Conservation (phyloP, 2,329 filamentous ascomycete species). For the Diplocarpon rosae region DNA sequence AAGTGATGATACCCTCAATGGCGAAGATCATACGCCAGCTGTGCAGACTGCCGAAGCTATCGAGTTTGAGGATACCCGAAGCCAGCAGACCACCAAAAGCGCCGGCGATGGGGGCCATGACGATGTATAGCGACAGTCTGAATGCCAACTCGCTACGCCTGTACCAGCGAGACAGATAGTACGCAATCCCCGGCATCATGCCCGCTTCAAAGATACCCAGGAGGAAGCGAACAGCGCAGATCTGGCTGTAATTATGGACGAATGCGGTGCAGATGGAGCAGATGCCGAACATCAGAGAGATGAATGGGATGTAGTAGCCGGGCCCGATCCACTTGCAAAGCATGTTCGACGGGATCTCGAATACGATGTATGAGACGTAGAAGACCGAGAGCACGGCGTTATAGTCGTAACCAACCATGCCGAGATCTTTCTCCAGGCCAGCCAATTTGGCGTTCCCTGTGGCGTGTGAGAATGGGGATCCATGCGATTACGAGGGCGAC, state of each 20-base stretch:
- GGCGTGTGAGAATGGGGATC: neutral
- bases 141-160: conserved; percentile 57
- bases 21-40: conserved; percentile 62
- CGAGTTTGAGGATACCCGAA: conserved; percentile 50
- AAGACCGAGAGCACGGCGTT: conserved; percentile 58
- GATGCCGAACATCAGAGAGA: conserved; percentile 51
- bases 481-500: neutral
- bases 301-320: conserved; percentile 57
- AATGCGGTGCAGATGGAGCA: conserved; percentile 56
- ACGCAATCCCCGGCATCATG: conserved; percentile 53
- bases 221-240: conserved; percentile 50
- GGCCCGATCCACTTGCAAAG: conserved; percentile 61
- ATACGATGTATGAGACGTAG: conserved; percentile 63
- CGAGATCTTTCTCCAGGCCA: conserved; percentile 51
- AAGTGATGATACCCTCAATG: conserved; percentile 58
- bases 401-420: conserved; percentile 52
- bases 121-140: conserved; percentile 56
- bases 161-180: conserved; percentile 65
- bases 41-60: conserved; percentile 37
- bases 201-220: conserved; percentile 62
- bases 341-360: conserved; percentile 57
- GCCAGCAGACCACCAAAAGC: conserved; percentile 61
- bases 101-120: conserved; percentile 59
- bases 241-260: conserved; percentile 40
- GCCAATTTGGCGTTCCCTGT: conserved; percentile 58